Base-by-base conservation (phyloP, 306 rosid genomes). In the Carpinus viminea region DNA sequence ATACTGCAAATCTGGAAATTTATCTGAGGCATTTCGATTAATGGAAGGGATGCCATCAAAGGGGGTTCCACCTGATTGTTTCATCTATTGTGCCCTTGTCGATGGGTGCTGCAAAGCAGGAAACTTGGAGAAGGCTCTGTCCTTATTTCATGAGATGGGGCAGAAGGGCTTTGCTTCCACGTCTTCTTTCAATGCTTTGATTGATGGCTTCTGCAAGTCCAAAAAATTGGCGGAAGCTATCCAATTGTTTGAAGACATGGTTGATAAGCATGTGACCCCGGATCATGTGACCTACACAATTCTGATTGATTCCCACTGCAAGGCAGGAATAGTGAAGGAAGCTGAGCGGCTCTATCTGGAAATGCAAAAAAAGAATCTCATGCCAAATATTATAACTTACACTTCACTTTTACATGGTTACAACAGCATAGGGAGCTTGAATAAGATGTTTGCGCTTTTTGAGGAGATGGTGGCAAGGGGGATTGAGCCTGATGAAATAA, bases 51-150 rank as follows among this genome's bases (percentile, higher is more conserved):
- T 88, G 91, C 68, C 52, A 76, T 52, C 38, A n/a, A 80, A 26
- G 68, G 89, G 89, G 28, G 74, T 83, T 57, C 66, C 78, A 8
- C 76, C 85, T 1, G 85, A 87, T 59, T 24, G 50, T 43, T 78
- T 74, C 70, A 53, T 83, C 43, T 85, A 85, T 71, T 62, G 74
- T 73, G 75, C 79, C 79, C 87, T 88, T 60, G 72, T 88, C 28
- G 76, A 76, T 61, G 89, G 86, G 31, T 88, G 84, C 73, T 83
- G 89, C 84, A 85, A 78, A 76, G 74, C 73, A 11, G 84, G 82
- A 78, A 78, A 85, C 7, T 52, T 79, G 80, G 85, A 82, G 54
- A 78, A 79, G 68, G 86, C 86, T 34, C 59, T 48, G 47, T 76
- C 74, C 12, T 65, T 87, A 70, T 80, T 84, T 74, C 77, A 54